Conservation (phyloP, 306 rosid species). For the Dryas drummondii region DNA sequence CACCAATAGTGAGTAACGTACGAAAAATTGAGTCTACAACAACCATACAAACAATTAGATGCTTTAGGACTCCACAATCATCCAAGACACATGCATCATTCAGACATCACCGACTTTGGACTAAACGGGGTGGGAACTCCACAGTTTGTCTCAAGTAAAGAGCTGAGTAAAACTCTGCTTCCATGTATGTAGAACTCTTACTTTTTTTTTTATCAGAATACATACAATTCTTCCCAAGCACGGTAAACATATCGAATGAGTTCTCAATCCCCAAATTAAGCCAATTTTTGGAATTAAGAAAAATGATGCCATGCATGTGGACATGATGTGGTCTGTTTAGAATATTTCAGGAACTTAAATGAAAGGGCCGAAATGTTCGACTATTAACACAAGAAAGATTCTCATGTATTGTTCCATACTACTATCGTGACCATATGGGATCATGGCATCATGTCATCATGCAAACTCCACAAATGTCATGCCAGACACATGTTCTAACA, state of each 20-base stretch:
- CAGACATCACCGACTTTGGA: not conserved
- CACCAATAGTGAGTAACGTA: not conserved
- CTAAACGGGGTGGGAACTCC: not conserved
- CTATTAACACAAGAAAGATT: not conserved
- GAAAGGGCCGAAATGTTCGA: not conserved
- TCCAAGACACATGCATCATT: not conserved
- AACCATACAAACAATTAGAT: not conserved
- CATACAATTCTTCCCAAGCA: not conserved
- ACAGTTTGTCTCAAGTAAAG: not conserved
- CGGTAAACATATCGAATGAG: not conserved
- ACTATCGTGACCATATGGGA: not conserved
- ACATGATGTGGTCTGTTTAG: not conserved
- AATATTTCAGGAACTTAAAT: not conserved
- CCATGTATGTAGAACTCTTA: not conserved
- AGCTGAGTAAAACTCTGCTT: not conserved
- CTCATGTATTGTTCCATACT: not conserved
- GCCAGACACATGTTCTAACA: conserved; percentile 1
- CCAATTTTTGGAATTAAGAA: not conserved
- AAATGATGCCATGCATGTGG: not conserved
- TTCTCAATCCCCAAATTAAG: not conserved
- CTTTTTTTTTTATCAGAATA: not conserved
- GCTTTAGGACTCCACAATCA: not conserved
- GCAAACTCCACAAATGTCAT: not conserved
- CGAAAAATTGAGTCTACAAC: not conserved
- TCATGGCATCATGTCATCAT: not conserved